Evolutionary conservation across 805 yeast species (phyloP).

Genomic region (Candida vaughaniae): DNA sequence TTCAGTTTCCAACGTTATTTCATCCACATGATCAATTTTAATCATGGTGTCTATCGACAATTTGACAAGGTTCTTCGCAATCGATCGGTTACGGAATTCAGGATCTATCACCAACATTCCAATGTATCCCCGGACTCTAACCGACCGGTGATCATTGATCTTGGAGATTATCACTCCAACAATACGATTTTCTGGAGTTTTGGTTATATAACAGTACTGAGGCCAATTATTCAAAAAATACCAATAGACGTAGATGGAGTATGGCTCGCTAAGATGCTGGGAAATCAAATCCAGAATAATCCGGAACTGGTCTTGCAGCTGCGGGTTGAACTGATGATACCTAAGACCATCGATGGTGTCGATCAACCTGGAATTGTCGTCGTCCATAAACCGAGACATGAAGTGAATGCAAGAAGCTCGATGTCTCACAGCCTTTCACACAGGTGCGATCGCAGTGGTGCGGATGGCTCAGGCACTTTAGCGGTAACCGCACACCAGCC

Average conservation of each 20-base stretch:
- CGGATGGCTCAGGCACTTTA: no score
- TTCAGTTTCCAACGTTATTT: conserved; percentile 91
- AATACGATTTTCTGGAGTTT: conserved; percentile 32
- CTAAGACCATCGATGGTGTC: conserved; percentile 5
- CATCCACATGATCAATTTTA: conserved; percentile 65
- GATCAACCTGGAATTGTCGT: not conserved
- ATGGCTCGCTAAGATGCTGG: conserved; percentile 85
- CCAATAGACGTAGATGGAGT: conserved; percentile 88
- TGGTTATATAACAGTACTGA: conserved; percentile 68
- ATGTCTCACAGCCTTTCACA: not conserved
- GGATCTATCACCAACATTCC: conserved; percentile 92
- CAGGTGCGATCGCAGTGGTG: no score
- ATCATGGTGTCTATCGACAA: conserved; percentile 65
- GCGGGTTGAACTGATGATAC: conserved; percentile 23
- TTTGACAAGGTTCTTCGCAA: conserved; percentile 72
- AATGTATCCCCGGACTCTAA: conserved; percentile 82
- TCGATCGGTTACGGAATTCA: conserved; percentile 70
- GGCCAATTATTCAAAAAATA: conserved; percentile 93
- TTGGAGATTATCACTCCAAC: conserved; percentile 89
- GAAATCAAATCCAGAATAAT: conserved; percentile 59
- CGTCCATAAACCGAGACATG: not conserved
- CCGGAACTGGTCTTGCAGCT: conserved; percentile 41
- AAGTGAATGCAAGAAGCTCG: no score
- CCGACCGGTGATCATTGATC: conserved; percentile 71
- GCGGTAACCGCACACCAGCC: no score